Evolutionary conservation across 2,329 filamentous ascomycete genomes (phyloP).

Genomic region (Fusarium sp.): DNA sequence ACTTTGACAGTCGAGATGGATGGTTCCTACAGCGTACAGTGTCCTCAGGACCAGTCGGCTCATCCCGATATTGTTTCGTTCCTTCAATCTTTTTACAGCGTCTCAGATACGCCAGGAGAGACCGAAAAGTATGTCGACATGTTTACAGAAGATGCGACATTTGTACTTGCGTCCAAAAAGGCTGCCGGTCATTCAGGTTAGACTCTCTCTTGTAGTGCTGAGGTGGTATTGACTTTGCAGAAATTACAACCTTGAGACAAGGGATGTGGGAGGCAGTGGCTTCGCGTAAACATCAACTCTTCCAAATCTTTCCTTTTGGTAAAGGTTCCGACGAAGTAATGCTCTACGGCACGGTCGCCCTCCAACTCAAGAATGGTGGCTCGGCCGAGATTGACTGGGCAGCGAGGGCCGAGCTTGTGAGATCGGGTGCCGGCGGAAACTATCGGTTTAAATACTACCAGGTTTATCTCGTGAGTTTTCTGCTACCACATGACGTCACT

Average conservation of each 20-base stretch:
- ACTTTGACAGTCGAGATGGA: constrained; percentile 18
- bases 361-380: constrained; percentile 31
- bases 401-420: constrained; percentile 20
- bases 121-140: constrained; percentile 29
- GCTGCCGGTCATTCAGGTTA: constrained; percentile 21
- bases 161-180: constrained; percentile 28
- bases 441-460: constrained; percentile 35
- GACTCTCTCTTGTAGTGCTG: fast-evolving
- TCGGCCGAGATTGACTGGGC: constrained; percentile 34
- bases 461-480: constrained; percentile 30
- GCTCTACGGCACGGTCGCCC: constrained; percentile 30
- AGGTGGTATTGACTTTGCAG: constrained; percentile 2
- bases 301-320: constrained; percentile 28
- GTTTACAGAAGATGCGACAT: constrained; percentile 28
- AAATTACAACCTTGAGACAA: constrained; percentile 28
- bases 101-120: constrained; percentile 32
- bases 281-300: constrained; percentile 28
- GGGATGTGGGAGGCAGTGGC: constrained; percentile 36
- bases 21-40: constrained; percentile 21
- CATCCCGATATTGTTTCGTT: constrained; percentile 24
- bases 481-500: too few relatives aligned
- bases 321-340: constrained; percentile 24
- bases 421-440: constrained; percentile 15
- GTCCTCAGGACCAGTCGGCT: constrained; percentile 25
- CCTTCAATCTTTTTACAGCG: constrained; percentile 19